phyloP scores from a whole-genome alignment of 495 filamentous ascomycete genomes.

The Aspergillus homomorphus region DNA sequence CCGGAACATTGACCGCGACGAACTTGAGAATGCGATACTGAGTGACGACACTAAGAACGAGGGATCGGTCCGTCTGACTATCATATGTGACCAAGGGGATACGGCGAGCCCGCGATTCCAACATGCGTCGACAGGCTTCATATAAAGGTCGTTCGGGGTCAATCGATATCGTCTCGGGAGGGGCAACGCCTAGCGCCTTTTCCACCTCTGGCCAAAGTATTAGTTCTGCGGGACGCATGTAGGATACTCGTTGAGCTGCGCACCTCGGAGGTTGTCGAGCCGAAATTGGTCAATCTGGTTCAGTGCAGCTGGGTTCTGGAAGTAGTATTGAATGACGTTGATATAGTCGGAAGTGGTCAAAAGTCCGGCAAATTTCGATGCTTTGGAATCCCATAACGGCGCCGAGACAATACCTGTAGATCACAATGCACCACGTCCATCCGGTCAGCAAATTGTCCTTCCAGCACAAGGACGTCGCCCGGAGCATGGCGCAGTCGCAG shows the following conservation, averaged over 20 bases:
- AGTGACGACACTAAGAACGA: slow-evolving; percentile 94
- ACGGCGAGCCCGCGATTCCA: slow-evolving; percentile 84
- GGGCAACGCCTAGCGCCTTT: slow-evolving; percentile 82
- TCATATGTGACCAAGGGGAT: slow-evolving; percentile 94
- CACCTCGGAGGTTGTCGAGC: slow-evolving; percentile 87
- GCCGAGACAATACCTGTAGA: slow-evolving; percentile 90
- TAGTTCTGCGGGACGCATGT: slow-evolving; percentile 9
- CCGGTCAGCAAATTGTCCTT: slow-evolving; percentile 27
- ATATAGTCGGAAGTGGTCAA: slow-evolving; percentile 95
- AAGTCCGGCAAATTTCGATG: slow-evolving; percentile 88
- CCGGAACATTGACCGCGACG: slow-evolving; percentile 91
- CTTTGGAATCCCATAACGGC: slow-evolving; percentile 94
- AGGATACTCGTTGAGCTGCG: slow-evolving; percentile 6
- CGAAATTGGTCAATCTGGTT: slow-evolving; percentile 91
- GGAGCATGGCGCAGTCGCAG: neutral
- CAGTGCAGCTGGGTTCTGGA: slow-evolving; percentile 91
- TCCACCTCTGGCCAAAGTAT: slow-evolving; percentile 72
- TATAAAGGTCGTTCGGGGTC: slow-evolving; percentile 87
- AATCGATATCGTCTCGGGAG: slow-evolving; percentile 93
- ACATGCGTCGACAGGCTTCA: slow-evolving; percentile 92
- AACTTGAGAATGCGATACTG: slow-evolving; percentile 99
- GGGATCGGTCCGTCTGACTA: slow-evolving; percentile 87
- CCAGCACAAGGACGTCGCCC: neutral
- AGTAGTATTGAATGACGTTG: slow-evolving; percentile 99
- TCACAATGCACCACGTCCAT: neutral